Base-by-base conservation (phyloP, 2,329 filamentous ascomycete species). In the Pestalotiopsis fici region DNA sequence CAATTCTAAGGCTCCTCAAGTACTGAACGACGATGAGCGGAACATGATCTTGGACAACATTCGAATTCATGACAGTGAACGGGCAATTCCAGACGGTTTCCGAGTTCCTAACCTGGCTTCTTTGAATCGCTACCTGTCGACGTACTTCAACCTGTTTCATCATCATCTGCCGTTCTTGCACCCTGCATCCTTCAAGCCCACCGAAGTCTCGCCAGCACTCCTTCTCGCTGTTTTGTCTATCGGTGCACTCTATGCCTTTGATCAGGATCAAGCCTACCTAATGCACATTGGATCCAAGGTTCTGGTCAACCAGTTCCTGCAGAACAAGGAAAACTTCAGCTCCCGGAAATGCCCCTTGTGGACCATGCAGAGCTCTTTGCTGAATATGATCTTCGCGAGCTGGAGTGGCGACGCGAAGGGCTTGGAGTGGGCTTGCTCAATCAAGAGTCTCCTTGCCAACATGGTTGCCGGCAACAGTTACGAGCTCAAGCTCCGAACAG, bases 371-470 rank as follows among this genome's bases (percentile, higher is more conserved):
- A 94, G 93, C 78, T 97, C 95, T 3, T 84, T 99, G 65, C 85
- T 99, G 67, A 99, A 99, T 85, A 98, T 98, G 96, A 91, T 98
- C 72, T 98, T 99, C 79, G 94, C 96, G 66, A 98, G 95, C 85
- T 99, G 96, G 96, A 98, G 96, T 79, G 96, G 96, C 75, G 96
- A 98, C 76, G 92, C 96, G 43, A 98, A 98, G 81, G 96, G 96
- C 47, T 87, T 99, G 2, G 96, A 99, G 80, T 99, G 96, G 96
- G 95, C 96, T 43, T 98, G 95, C 80, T 98, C 96, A 2, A 98
- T 99, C 82, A 98, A 98, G 88, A 97, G 94, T 84, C 86, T 98
- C 50, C 88, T 99, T 62, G 95, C 95, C 72, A 98, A 98, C 82
- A 98, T 99, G 95, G 96, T 99, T 67, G 94, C 95, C 67, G 96